These are phyloP conservation scores for Microcyclosporella mali DNA, from an alignment of 2,329 filamentous ascomycete species.

Conservation along the genomic window DNA sequence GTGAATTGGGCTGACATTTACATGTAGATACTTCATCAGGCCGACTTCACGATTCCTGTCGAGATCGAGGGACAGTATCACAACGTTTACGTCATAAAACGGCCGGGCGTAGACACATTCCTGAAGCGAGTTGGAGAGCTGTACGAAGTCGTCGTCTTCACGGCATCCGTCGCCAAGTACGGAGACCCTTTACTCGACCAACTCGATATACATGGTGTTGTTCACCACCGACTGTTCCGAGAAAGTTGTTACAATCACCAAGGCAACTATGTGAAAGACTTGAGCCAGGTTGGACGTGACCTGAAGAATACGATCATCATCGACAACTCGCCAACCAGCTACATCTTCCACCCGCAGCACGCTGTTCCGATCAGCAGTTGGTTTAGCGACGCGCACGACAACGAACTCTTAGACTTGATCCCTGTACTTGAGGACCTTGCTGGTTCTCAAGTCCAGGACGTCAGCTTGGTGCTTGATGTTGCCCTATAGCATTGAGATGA, in stretches of 20 bases:
- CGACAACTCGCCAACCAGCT: conserved; percentile 97
- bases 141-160: conserved; percentile 98
- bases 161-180: conserved; percentile 98
- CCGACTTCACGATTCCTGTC: conserved; percentile 97
- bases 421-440: conserved; percentile 97
- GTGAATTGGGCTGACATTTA: neutral
- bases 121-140: conserved; percentile 98
- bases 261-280: conserved; percentile 98
- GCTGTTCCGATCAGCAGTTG: conserved; percentile 99
- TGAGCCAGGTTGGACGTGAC: conserved; percentile 93
- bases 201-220: conserved; percentile 92
- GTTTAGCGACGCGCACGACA: conserved; percentile 99
- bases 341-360: conserved; percentile 99
- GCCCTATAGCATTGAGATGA: conserved; percentile 47
- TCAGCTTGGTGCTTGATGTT: conserved; percentile 95
- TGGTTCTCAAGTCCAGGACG: conserved; percentile 79
- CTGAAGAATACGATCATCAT: conserved; percentile 98
- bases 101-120: conserved; percentile 96
- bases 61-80: conserved; percentile 99
- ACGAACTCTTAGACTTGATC: conserved; percentile 94
- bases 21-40: conserved; percentile 83
- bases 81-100: conserved; percentile 98
- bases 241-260: conserved; percentile 99
- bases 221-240: conserved; percentile 92
- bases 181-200: conserved; percentile 94